Evolutionary conservation across 495 filamentous ascomycete species (phyloP).

Genomic region (Talaromyces wortmannii): DNA sequence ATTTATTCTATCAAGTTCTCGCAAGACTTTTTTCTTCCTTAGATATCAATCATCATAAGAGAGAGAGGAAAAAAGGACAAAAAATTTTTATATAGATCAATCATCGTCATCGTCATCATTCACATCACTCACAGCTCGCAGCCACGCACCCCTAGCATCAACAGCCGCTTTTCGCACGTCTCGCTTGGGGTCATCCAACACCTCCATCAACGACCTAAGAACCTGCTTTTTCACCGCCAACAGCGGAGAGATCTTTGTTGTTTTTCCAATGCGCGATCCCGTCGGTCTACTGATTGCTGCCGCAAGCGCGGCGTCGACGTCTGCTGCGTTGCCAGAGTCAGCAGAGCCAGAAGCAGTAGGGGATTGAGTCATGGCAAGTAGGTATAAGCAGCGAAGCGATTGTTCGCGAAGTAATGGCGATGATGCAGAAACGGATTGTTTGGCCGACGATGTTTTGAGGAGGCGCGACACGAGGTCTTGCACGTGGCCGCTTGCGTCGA

Average conservation of each 20-base stretch:
- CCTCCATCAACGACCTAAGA: constrained; percentile 40
- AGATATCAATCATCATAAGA: no score
- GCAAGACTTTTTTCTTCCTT: no score
- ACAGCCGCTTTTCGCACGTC: constrained; percentile 63
- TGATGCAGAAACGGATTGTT: not conserved
- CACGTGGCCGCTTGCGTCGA: constrained; percentile 52
- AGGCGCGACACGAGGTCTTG: constrained; percentile 53
- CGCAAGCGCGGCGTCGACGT: not conserved
- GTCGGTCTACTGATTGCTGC: not conserved
- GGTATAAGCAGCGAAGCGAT: constrained; percentile 49
- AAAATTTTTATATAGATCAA: not conserved
- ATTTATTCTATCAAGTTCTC: no score
- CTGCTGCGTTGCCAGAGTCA: not conserved
- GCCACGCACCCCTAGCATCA: constrained; percentile 59
- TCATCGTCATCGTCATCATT: constrained; percentile 46
- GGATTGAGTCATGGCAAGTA: constrained; percentile 35
- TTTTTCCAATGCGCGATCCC: constrained; percentile 20
- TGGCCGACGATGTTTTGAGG: constrained; percentile 34
- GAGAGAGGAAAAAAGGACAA: no score
- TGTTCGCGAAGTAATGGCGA: constrained; percentile 38
- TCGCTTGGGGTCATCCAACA: constrained; percentile 62
- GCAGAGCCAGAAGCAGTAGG: not conserved
- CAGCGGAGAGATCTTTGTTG: constrained; percentile 36
- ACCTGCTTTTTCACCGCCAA: constrained; percentile 53
- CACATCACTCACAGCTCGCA: constrained; percentile 53